Base-by-base conservation (phyloP, 257 asterid species). In the Solanum chaucha region DNA sequence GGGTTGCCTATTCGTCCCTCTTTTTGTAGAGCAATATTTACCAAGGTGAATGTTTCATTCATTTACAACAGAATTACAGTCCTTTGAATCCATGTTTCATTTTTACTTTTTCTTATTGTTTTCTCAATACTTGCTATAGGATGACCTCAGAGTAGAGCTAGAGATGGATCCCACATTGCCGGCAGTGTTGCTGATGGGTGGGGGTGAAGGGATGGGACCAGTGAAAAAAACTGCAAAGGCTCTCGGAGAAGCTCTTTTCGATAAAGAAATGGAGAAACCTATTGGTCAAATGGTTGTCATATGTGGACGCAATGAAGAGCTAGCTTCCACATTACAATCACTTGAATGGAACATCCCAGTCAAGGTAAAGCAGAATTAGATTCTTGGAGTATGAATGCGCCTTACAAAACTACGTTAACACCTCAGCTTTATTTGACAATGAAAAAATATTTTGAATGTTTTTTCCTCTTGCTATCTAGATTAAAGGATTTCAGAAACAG, bases 1-100 rank as follows among this genome's bases (percentile, higher is more conserved):
- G 99, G 99, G 86, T 92, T 97, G 93, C 99, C 99, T 7, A 93
- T 97, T 34, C 92, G 99, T 15, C 99, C 98, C 58, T 91, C 99
- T 55, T 97, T 95, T 87, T 94, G 97, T 74, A 93, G 94, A 28
- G 98, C 99, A 71, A 93, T 90, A 84, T 90, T 92, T 67, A 89
- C 92, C 24, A 97, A 94, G 99, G 99, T 96, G 86, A 77, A 80
- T 80, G 15, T 46, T 5, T 64, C 12, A 12, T 44, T 38, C 6
- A 46, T 80, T 80, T 80, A 7, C 65, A 24, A 78, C 19, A 41
- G 40, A 78, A 10, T 26, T 14, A 8, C 38, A 41, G 26, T 78
- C 10, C 19, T 80, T 80, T 0, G 28, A 28, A 46, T 80, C 26
- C 19, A 3, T 6, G 14, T 17, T 28, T 26, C 85, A 17, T 9